Percentiles rank a stretch among this genome's conserved stretches.
These are phyloP conservation scores for Psilocybe sp. DNA, from an alignment of 768 basidiomycete genomes.

Conservation along the genomic window DNA sequence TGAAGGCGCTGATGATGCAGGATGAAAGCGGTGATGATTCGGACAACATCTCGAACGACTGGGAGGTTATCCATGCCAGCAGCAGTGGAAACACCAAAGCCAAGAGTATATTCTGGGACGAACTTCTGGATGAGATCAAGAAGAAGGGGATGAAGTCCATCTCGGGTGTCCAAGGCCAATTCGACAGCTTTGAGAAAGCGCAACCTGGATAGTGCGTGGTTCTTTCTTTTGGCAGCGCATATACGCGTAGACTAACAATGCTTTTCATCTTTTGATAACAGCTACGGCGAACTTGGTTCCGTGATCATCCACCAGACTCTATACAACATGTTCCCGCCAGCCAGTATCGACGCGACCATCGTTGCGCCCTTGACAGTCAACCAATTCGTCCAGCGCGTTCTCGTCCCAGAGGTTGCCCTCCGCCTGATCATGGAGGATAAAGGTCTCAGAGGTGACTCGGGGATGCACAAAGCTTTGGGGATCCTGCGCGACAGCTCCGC, in stretches of 20 bases:
- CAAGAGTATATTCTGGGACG: constrained; percentile 58
- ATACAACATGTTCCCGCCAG: constrained; percentile 69
- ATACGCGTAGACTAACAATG: background rate
- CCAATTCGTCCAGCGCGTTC: constrained; percentile 78
- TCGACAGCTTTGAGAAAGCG: constrained; percentile 73
- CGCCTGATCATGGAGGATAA: constrained; percentile 82
- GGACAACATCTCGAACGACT: constrained; percentile 8
- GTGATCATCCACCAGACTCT: constrained; percentile 78
- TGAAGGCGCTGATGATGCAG: constrained; percentile 55
- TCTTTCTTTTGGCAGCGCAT: background rate
- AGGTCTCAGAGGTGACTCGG: constrained; percentile 35
- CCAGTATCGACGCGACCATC: constrained; percentile 47
- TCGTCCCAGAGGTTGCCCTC: constrained; percentile 88
- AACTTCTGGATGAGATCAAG: constrained; percentile 60
- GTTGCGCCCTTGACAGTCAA: constrained; percentile 65
- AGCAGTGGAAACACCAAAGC: constrained; percentile 15
- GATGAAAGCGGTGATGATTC: constrained; percentile 21
- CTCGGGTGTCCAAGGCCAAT: constrained; percentile 71
- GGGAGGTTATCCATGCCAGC: constrained; percentile 15
- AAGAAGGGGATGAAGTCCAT: constrained; percentile 63
- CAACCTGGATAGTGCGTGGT: constrained; percentile 86
- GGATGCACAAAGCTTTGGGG: constrained; percentile 43
- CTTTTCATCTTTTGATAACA: constrained; percentile 24
- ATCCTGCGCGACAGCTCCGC: constrained; percentile 73
- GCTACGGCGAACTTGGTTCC: constrained; percentile 85